Base-by-base conservation (phyloP, 75 land plant species). In the Azolla pinnata region DNA sequence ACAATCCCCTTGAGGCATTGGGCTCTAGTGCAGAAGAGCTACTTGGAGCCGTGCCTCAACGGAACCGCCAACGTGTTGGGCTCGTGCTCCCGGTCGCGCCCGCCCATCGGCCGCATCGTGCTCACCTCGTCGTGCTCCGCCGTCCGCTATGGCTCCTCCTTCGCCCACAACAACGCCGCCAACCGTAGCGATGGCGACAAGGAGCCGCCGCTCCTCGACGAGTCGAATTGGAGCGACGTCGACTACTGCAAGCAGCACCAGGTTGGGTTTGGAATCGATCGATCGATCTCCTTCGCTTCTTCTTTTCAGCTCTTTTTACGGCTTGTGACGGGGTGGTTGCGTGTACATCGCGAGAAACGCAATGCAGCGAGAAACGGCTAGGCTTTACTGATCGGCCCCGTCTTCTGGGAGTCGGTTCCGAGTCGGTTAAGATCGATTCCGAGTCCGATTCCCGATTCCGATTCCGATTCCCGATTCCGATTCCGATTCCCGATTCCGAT, bases 121-220 rank as follows among this genome's bases (percentile, higher is more conserved):
- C 67, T 92, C 44, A 92, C 97, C 26, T 87, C 93, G 29, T 92
- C 97, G 55, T 87, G 88, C 73, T 92, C 97, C 47, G 56, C 88
- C 9, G 75, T 92, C 26, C 63, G 97, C 68, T 92, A 92, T 58
- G 72, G 84, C 40, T 69, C 78, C 62, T 72, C n/a, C n/a, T n/a
- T n/a, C n/a, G n/a, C n/a, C n/a, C n/a, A n/a, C n/a, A n/a, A n/a
- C n/a, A n/a, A n/a, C n/a, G n/a, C n/a, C n/a, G n/a, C n/a, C n/a
- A n/a, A n/a, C n/a, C n/a, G n/a, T n/a, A n/a, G n/a, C n/a, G n/a
- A 82, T 61, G 74, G 59, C 23, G 51, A 65, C 17, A 30, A 57
- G 25, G 38, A 68, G 50, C 75, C 74, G 28, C 61, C 60, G 18
- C 79, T 77, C 26, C 67, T 84, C 0, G 74, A 81, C 40, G 97